Base-by-base conservation (phyloP, 495 filamentous ascomycete species). In the Lophium mytilinum region DNA sequence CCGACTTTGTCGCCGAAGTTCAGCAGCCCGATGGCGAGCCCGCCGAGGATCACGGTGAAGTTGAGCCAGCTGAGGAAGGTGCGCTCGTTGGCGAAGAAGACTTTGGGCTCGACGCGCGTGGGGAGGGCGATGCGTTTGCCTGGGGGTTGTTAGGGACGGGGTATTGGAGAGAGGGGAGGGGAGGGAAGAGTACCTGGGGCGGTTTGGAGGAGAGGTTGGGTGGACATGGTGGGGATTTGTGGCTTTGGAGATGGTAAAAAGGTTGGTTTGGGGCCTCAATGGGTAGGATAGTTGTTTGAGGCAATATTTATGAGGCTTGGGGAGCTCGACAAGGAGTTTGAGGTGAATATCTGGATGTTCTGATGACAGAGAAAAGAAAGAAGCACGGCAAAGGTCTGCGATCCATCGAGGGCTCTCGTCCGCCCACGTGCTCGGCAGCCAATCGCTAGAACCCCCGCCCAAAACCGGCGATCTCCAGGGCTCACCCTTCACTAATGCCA, bases 1-100 rank as follows among this genome's bases (percentile, higher is more conserved):
- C 91, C 91, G 48, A 93, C 80, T 52, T 82, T 83, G 72, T 99
- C 94, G 67, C 93, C 92, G 66, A 99, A 99, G 79, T 99, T 99
- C 60, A 99, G 81, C 58, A 99, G 88, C 52, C 94, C 93, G 55
- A 97, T 85, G 24, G 91, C 92, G 50, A 99, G 83, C 52, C 92
- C 91, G 66, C 93, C 93, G 41, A 99, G 83, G 71, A 99, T 91
- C 67, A 97, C 92, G 68, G 88, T 93, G 80, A 97, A 97, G 78
- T 97, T 97, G 64, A 99, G 87, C 94, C 94, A 99, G 68, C 88
- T 93, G 66, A 99, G 84, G 68, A 97, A 99, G 40, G 93, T 99
- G 51, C 93, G 90, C 77, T 99, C 93, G 77, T 97, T 97, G 71
- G 93, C 93, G 79, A 99, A 99, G 83, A 97, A 99, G 75, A 98